A percentile compares a stretch with the other conserved stretches of the same genome.
Evolutionary conservation across 257 asterid genomes (phyloP).

Genomic region (Misopates orontium): DNA sequence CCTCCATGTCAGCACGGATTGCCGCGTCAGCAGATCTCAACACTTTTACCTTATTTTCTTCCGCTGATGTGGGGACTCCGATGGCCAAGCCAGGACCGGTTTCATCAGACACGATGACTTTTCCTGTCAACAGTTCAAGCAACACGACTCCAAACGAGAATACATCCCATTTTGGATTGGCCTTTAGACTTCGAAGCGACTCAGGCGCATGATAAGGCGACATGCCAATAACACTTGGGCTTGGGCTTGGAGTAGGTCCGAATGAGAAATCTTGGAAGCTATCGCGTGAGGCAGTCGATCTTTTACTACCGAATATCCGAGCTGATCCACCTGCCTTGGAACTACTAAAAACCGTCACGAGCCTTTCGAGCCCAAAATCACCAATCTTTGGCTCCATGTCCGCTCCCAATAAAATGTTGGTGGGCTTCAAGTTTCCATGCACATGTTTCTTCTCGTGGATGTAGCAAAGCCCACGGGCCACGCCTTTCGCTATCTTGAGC

Average conservation of each 20-base stretch:
- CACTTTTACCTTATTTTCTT: conserved; percentile 53
- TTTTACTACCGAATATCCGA: conserved; percentile 77
- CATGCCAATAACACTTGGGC: conserved; percentile 70
- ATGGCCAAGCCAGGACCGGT: conserved; percentile 39
- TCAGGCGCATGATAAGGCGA: conserved; percentile 92
- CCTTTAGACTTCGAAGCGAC: conserved; percentile 85
- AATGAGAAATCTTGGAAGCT: conserved; percentile 60
- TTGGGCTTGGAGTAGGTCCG: conserved; percentile 84
- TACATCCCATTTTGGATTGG: conserved; percentile 88
- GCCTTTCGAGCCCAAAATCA: conserved; percentile 89
- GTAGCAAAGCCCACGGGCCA: conserved; percentile 84
- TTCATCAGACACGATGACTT: conserved; percentile 68
- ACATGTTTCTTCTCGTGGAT: conserved; percentile 90
- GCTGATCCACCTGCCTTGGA: conserved; percentile 74
- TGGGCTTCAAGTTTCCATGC: conserved; percentile 91
- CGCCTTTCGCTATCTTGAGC: conserved; percentile 85
- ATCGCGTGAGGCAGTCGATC: conserved; percentile 84
- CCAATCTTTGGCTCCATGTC: conserved; percentile 96
- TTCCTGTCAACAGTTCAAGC: conserved; percentile 73
- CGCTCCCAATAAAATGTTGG: conserved; percentile 60
- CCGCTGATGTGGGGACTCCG: conserved; percentile 37
- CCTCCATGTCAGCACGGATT: conserved; percentile 82
- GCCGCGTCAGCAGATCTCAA: conserved; percentile 71
- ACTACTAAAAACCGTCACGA: conserved; percentile 57
- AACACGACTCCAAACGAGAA: conserved; percentile 75